These are phyloP conservation scores for Spathaspora boniae DNA, from an alignment of 805 yeast species.

Conservation along the genomic window DNA sequence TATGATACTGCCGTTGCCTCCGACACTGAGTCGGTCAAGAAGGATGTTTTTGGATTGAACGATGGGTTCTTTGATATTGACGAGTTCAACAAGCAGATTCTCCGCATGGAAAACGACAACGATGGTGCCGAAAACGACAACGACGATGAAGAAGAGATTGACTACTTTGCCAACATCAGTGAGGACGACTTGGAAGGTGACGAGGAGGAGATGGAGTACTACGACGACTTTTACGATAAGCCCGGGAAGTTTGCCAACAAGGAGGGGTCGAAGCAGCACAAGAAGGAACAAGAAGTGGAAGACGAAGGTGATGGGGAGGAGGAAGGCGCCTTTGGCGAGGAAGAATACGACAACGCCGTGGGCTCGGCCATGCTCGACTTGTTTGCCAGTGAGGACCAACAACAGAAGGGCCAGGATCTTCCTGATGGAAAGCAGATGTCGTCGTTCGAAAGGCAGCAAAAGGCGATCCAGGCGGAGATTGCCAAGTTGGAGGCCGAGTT, in stretches of 20 bases:
- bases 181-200: conserved; percentile 41
- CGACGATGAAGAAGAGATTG: conserved; percentile 27
- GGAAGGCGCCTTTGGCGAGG: conserved; percentile 37
- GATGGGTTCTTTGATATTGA: conserved; percentile 84
- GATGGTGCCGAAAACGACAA: conserved; percentile 28
- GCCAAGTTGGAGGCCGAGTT: conserved; percentile 78
- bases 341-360: conserved; percentile 59
- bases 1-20: conserved; percentile 12
- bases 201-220: conserved; percentile 57
- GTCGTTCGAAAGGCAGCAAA: conserved; percentile 80
- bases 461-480: conserved; percentile 72
- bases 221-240: conserved; percentile 63
- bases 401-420: no score
- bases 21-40: no score
- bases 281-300: conserved; percentile 14
- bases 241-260: conserved; percentile 24
- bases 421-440: no score
- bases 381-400: conserved; percentile 45
- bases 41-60: conserved; percentile 66
- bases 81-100: conserved; percentile 72
- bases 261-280: conserved; percentile 8
- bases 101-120: conserved; percentile 47
- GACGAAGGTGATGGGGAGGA: conserved; percentile 37
- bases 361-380: conserved; percentile 61
- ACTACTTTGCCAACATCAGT: conserved; percentile 33